Conservation (phyloP, 306 rosid genomes). For the Prunus armeniaca region DNA sequence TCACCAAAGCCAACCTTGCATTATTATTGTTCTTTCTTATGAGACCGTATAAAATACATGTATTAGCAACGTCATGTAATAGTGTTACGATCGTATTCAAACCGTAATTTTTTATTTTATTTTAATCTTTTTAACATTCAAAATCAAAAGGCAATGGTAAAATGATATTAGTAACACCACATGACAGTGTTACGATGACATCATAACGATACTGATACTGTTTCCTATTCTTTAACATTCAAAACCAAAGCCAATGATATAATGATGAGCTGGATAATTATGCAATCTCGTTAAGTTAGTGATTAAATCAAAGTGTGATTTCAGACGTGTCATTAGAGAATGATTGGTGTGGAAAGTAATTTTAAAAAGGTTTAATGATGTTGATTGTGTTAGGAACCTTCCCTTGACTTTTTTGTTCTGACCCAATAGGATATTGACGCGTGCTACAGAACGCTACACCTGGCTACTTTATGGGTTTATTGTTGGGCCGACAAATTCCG, state of each 20-base stretch:
- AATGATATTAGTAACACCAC: no score
- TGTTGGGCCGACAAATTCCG: not conserved
- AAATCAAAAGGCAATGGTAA: not conserved
- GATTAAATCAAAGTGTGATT: constrained; percentile 5
- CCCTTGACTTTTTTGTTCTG: constrained; percentile 7
- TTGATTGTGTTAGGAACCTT: constrained; percentile 9
- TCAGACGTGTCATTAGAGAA: constrained; percentile 24
- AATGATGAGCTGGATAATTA: constrained; percentile 18
- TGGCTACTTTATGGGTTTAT: not conserved
- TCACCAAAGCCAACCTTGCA: constrained; percentile 4
- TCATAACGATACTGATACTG: rapidly evolving
- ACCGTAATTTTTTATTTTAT: not conserved
- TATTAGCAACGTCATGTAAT: rapidly evolving
- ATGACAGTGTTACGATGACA: no score
- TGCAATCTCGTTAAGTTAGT: not conserved
- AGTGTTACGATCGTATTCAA: no score
- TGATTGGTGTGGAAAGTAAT: not conserved
- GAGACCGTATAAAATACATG: no score
- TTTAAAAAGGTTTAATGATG: not conserved
- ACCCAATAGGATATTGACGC: not conserved
- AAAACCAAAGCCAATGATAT: not conserved
- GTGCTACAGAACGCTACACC: not conserved
- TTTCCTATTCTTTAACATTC: not conserved
- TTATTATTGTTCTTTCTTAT: not conserved
- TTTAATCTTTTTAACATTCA: not conserved